A percentile compares a stretch with the other conserved stretches of the same genome.
These are phyloP conservation scores for Papiliotrema nemorosa DNA, from an alignment of 1,284 basidiomycete species.

Conservation along the genomic window DNA sequence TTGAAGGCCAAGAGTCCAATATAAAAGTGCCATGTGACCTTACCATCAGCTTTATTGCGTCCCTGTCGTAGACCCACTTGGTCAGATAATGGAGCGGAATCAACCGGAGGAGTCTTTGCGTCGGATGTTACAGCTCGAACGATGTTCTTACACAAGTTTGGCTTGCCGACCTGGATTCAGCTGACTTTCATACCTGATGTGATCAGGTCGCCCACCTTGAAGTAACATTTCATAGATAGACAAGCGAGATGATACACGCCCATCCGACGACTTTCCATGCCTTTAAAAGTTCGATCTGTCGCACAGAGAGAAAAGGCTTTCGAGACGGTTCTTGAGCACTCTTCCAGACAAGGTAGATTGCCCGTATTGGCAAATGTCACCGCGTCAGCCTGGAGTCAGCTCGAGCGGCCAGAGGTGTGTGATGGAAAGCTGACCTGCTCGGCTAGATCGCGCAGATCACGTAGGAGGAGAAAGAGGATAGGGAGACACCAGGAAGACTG, in stretches of 20 bases:
- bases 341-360: constrained; percentile 72
- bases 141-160: constrained; percentile 88
- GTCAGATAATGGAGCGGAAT: constrained; percentile 74
- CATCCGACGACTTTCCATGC: constrained; percentile 78
- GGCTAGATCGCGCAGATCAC: constrained; percentile 75
- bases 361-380: constrained; percentile 47
- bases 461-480: constrained; percentile 69
- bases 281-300: constrained; percentile 70
- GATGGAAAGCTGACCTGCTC: constrained; percentile 47
- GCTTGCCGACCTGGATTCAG: constrained; percentile 64
- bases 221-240: constrained; percentile 89
- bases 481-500: constrained; percentile 80
- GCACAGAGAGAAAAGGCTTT: constrained; percentile 90
- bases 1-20: constrained; percentile 89
- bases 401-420: not conserved
- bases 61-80: constrained; percentile 60
- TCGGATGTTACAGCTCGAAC: constrained; percentile 83
- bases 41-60: constrained; percentile 49
- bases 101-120: constrained; percentile 73
- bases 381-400: constrained; percentile 43
- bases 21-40: constrained; percentile 86
- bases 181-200: not conserved
- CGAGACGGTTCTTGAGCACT: constrained; percentile 82
- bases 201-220: constrained; percentile 61
- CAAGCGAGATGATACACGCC: constrained; percentile 94